Evolutionary conservation across 139 green algal species (phyloP), one percentile per base, ranked within the genome.

Genomic region (Trebouxia sp.): DNA sequence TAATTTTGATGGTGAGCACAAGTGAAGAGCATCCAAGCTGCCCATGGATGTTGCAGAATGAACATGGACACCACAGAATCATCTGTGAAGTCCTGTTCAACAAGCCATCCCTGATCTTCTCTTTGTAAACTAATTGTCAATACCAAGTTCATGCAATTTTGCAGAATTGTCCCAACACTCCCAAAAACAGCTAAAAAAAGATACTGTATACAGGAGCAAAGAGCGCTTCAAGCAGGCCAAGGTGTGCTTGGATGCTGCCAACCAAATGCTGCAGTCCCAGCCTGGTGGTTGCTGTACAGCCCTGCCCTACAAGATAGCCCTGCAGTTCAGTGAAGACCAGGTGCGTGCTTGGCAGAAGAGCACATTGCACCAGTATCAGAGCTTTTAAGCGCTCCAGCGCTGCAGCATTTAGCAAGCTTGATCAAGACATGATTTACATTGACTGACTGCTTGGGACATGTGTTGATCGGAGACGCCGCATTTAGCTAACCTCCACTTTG

Each of bases 261-360:
- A 35, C 0, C 35, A 35, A 5, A 72, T 72, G 69, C 28, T 77
- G 69, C 8, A 8, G 26, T 55, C 26, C 41, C 22, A n/a, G 42
- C 69, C 69, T 39, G 69, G 69, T 22, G 69, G 69, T 39, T 77
- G 69, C 20, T 77, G 69, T 30, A 56, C 42, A 11, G 28, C 69
- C 37, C 35, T 51, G 5, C 69, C 69, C 0, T 77, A 43, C 26
- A 26, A 55, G 11, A 56, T 39, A 51, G 42, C 69, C 28, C n/a
- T 55, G 42, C n/a, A 38, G 41, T 35, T 77, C n/a, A n/a, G n/a
- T 38, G 69, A 51, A 56, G 22, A 51, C 26, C 39, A 41, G 69
- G 62, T 72, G n/a, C n/a, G n/a, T n/a, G n/a, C n/a, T n/a, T n/a
- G n/a, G n/a, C n/a, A n/a, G n/a, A n/a, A n/a, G n/a, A n/a, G n/a